Percentiles rank a stretch among this genome's conserved stretches.
These are phyloP conservation scores for Ganoderma lucidum DNA, from an alignment of 1,284 basidiomycete genomes.

Conservation along the genomic window DNA sequence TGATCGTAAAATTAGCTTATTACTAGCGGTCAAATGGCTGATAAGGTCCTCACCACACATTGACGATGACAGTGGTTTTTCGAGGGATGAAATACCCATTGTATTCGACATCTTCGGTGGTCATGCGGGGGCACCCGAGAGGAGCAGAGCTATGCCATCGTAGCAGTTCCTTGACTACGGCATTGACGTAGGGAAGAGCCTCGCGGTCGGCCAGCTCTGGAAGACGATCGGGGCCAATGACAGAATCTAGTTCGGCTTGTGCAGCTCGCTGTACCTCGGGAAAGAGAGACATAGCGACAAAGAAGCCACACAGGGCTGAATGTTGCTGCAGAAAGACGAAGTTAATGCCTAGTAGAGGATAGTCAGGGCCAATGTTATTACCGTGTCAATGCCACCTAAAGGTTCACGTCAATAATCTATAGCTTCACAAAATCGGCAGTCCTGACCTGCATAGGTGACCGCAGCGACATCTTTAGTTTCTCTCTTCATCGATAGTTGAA, in stretches of 20 bases:
- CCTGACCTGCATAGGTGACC: constrained; percentile 16
- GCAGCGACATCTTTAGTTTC: constrained; percentile 16
- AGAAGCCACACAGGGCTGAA: constrained; percentile 32
- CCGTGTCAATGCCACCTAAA: constrained; percentile 23
- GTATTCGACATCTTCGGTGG: constrained; percentile 24
- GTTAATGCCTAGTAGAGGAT: not conserved
- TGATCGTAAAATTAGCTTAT: constrained; percentile 2
- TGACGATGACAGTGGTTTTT: constrained; percentile 12
- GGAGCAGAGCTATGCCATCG: constrained; percentile 11
- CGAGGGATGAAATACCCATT: constrained; percentile 25
- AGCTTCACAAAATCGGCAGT: not conserved
- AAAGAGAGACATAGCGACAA: constrained; percentile 34
- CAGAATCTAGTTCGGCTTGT: constrained; percentile 21
- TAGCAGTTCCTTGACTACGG: constrained; percentile 21
- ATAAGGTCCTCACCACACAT: constrained; percentile 14
- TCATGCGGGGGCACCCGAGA: constrained; percentile 18
- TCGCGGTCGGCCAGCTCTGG: constrained; percentile 22
- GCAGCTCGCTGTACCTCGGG: constrained; percentile 30
- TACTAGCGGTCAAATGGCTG: not conserved
- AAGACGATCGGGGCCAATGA: constrained; percentile 21
- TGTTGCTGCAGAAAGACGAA: constrained; percentile 27
- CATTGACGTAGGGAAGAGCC: constrained; percentile 24
- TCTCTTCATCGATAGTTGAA: constrained; percentile 1
- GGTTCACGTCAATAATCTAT: not conserved
- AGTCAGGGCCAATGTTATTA: not conserved